A percentile compares a stretch with the other conserved stretches of the same genome.
These are phyloP conservation scores for Gossypium mustelinum DNA, from an alignment of 345 rosid genomes.

Conservation along the genomic window DNA sequence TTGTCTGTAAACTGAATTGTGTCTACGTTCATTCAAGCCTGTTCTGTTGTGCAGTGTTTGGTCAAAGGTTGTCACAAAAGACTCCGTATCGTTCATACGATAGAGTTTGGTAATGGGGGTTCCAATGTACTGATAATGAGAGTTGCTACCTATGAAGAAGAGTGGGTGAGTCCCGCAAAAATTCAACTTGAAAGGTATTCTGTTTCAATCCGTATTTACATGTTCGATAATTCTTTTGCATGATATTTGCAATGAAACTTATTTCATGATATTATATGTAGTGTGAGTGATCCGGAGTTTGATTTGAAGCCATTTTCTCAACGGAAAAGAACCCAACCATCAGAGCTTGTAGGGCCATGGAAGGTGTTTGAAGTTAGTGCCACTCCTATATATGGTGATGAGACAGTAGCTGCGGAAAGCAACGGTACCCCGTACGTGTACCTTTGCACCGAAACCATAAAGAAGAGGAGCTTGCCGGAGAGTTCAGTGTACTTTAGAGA, in stretches of 20 bases:
- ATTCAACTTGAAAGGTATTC: slow-evolving; percentile 55
- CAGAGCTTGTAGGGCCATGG: slow-evolving; percentile 83
- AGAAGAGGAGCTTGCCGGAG: slow-evolving; percentile 73
- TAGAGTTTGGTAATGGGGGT: slow-evolving; percentile 75
- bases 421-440: slow-evolving; percentile 51
- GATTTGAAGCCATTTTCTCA: slow-evolving; percentile 68
- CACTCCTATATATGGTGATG: slow-evolving; percentile 69
- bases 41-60: slow-evolving; percentile 50
- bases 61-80: slow-evolving; percentile 97
- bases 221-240: too few relatives aligned
- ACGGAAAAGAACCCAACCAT: slow-evolving; percentile 61
- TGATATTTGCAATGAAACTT: slow-evolving; percentile 1
- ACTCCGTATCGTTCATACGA: slow-evolving; percentile 81
- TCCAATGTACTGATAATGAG: slow-evolving; percentile 83
- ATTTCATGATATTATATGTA: slow-evolving; percentile 6
- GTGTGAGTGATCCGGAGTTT: slow-evolving; percentile 43
- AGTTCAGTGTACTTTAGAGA: slow-evolving; percentile 58
- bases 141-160: slow-evolving; percentile 88
- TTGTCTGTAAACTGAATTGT: background rate
- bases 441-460: slow-evolving; percentile 76
- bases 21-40: background rate
- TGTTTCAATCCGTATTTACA: background rate
- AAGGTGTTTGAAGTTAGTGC: slow-evolving; percentile 90
- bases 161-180: slow-evolving; percentile 76
- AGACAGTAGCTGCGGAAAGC: slow-evolving; percentile 25